A percentile compares a stretch with the other conserved stretches of the same genome.
These are phyloP conservation scores for Pestalotiopsis sp. DNA, from an alignment of 2,329 filamentous ascomycete species.

Conservation along the genomic window DNA sequence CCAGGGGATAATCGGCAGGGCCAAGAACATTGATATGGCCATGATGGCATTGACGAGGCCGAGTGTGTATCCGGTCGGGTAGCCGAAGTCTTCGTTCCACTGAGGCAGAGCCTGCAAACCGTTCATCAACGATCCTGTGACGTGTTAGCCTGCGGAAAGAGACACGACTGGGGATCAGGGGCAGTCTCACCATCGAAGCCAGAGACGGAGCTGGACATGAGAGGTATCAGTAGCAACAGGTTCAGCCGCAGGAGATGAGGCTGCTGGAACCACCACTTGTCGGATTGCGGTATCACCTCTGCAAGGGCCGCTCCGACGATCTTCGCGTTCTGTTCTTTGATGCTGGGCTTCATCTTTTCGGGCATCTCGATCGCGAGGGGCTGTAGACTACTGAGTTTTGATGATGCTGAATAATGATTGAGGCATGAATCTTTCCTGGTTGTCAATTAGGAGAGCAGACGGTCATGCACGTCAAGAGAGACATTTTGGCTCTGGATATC, in stretches of 20 bases:
- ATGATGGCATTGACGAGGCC: slow-evolving; percentile 4
- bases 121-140: slow-evolving; percentile 39
- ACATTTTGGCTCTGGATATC: neutral
- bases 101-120: slow-evolving; percentile 40
- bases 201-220: slow-evolving; percentile 40
- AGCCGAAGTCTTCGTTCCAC: slow-evolving; percentile 36
- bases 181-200: slow-evolving; percentile 40
- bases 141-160: neutral
- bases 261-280: slow-evolving; percentile 45
- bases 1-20: neutral
- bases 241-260: slow-evolving; percentile 48
- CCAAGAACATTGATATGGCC: neutral
- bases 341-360: neutral
- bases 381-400: neutral
- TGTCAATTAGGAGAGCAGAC: neutral
- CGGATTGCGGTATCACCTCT: slow-evolving; percentile 40
- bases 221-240: slow-evolving; percentile 44
- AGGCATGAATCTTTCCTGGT: neutral
- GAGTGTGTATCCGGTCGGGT: slow-evolving; percentile 32
- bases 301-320: slow-evolving; percentile 32
- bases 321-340: slow-evolving; percentile 15
- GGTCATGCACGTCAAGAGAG: neutral
- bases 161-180: neutral
- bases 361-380: neutral
- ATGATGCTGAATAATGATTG: neutral